A percentile compares a stretch with the other conserved stretches of the same genome.
Evolutionary conservation across 768 basidiomycete genomes (phyloP).

Genomic region (Mycena olivaceomarginata): DNA sequence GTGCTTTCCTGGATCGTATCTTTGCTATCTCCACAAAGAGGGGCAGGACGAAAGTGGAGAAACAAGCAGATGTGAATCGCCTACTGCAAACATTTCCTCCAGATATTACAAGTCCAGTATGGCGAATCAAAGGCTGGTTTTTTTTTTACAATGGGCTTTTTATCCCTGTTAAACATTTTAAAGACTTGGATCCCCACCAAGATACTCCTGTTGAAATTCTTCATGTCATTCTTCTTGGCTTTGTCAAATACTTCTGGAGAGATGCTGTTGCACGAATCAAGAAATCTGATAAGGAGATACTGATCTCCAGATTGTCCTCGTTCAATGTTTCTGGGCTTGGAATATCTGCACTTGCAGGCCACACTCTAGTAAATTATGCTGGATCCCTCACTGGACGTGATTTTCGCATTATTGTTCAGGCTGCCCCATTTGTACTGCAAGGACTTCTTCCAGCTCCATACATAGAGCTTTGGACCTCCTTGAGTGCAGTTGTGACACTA

Average conservation of each 20-base stretch:
- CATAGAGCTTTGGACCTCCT: neutral
- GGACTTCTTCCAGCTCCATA: constrained; percentile 54
- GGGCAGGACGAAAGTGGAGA: constrained; percentile 11
- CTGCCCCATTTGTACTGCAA: constrained; percentile 59
- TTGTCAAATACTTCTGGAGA: constrained; percentile 57
- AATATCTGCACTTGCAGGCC: constrained; percentile 51
- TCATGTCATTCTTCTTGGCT: constrained; percentile 4
- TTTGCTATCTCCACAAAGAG: constrained; percentile 45
- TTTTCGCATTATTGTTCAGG: constrained; percentile 57
- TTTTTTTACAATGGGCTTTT: too few relatives aligned
- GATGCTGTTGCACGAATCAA: constrained; percentile 56
- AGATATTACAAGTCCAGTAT: neutral
- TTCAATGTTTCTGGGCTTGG: constrained; percentile 59
- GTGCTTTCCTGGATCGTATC: constrained; percentile 48
- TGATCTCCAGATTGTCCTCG: constrained; percentile 51
- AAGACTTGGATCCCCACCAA: constrained; percentile 41
- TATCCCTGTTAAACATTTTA: constrained; percentile 3
- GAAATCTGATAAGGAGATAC: constrained; percentile 49
- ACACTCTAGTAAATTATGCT: constrained; percentile 60
- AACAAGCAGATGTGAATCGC: constrained; percentile 43
- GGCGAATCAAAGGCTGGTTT: neutral
- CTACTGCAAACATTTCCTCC: neutral
- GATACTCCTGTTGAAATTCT: constrained; percentile 11
- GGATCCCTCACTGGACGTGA: constrained; percentile 60
- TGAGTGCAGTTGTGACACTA: neutral